phyloP scores from a whole-genome alignment of 345 rosid genomes.

The Triadica sebifera region DNA sequence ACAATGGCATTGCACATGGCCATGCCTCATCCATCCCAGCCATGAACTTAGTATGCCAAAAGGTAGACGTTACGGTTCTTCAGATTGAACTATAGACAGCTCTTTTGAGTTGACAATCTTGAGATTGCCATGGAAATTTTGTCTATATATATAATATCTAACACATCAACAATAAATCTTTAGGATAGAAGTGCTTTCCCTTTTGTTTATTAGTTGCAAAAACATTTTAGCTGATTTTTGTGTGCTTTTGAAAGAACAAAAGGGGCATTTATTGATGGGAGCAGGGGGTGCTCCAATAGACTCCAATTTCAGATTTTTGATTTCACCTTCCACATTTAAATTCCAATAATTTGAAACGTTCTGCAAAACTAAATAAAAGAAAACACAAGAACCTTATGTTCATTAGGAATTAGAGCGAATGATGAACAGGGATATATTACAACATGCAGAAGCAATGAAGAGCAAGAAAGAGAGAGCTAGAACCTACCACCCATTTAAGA shows the following conservation, averaged over 20 bases:
- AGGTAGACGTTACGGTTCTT: neutral
- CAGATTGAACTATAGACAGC: neutral
- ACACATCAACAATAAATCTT: neutral
- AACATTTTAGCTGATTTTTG: neutral
- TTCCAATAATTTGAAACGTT: neutral
- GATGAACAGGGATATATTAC: neutral
- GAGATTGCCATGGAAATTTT: neutral
- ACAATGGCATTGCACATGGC: no score
- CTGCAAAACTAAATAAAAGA: neutral
- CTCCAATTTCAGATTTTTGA: neutral
- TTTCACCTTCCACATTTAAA: neutral
- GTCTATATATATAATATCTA: neutral
- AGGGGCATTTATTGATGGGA: neutral
- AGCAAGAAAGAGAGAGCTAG: conserved; percentile 12
- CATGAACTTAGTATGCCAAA: no score
- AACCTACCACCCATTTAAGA: conserved; percentile 86
- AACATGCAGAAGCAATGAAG: conserved; percentile 1
- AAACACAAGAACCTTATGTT: neutral
- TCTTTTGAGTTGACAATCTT: neutral
- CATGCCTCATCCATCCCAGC: no score
- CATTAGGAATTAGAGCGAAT: neutral
- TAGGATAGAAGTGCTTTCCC: neutral
- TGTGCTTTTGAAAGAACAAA: neutral
- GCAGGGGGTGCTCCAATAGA: neutral
- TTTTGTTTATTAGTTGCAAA: neutral